Percentiles rank a stretch among this genome's conserved stretches.
Evolutionary conservation across 202 grass and related monocot species (phyloP).

Genomic region (Dendrocalamus latiflorus): DNA sequence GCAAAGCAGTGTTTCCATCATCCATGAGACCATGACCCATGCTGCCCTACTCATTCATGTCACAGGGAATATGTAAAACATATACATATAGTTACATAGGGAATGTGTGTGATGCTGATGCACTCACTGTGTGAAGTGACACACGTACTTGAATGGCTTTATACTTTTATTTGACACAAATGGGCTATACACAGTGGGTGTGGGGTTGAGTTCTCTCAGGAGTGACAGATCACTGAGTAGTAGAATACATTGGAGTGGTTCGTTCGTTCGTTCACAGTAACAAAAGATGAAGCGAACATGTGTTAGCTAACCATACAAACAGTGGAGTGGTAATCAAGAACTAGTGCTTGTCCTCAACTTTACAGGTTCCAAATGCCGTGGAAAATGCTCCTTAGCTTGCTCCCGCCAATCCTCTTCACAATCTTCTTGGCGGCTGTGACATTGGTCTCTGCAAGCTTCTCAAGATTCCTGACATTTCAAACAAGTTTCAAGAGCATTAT

Average conservation of each 20-base stretch:
- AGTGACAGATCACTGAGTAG: no score
- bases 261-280: conserved; percentile 21
- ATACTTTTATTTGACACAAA: conserved; percentile 30
- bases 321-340: not conserved
- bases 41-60: not conserved
- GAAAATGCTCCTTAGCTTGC: conserved; percentile 69
- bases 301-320: conserved; percentile 31
- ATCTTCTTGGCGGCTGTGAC: conserved; percentile 74
- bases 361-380: conserved; percentile 80
- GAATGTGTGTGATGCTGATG: not conserved
- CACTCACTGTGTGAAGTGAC: not conserved
- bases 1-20: not conserved
- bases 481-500: not conserved
- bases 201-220: not conserved
- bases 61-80: no score
- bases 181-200: conserved; percentile 30
- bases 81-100: no score
- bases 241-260: not conserved
- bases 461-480: conserved; percentile 38
- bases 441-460: conserved; percentile 66
- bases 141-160: not conserved
- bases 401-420: conserved; percentile 75
- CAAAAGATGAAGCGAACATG: conserved; percentile 30
- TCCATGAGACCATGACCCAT: conserved; percentile 5
- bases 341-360: not conserved